Evolutionary conservation across 805 yeast genomes (phyloP).

Genomic region (Yarrowia sp.): DNA sequence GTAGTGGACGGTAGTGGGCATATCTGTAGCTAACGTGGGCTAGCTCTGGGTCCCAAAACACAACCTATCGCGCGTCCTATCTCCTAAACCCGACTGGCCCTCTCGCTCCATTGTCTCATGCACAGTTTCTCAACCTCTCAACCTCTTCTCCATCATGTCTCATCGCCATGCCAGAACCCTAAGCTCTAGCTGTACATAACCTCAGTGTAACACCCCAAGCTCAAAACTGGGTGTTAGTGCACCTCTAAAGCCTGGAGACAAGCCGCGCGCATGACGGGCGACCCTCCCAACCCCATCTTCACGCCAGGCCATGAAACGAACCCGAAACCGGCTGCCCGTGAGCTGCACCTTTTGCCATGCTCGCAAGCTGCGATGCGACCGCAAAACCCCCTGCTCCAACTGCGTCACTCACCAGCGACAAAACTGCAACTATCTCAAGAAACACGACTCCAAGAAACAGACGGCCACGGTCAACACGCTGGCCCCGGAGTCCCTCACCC

Average conservation of each 20-base stretch:
- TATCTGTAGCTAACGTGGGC: too few species aligned
- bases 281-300: background rate
- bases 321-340: constrained; percentile 37
- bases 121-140: background rate
- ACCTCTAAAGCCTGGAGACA: background rate
- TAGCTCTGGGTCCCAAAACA: too few species aligned
- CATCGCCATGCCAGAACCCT: background rate
- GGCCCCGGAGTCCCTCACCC: constrained; percentile 18
- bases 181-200: background rate
- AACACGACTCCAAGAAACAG: constrained; percentile 10
- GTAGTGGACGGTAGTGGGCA: too few species aligned
- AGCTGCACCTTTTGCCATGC: constrained; percentile 36
- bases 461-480: constrained; percentile 21
- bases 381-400: constrained; percentile 31
- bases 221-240: background rate
- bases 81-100: background rate
- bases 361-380: constrained; percentile 29
- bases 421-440: constrained; percentile 32
- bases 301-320: constrained; percentile 25
- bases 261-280: constrained; percentile 11
- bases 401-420: constrained; percentile 34
- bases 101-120: background rate
- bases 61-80: background rate
- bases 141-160: background rate
- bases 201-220: background rate